These are phyloP conservation scores for Penicillium coprophilum DNA, from an alignment of 495 filamentous ascomycete species.

Conservation along the genomic window DNA sequence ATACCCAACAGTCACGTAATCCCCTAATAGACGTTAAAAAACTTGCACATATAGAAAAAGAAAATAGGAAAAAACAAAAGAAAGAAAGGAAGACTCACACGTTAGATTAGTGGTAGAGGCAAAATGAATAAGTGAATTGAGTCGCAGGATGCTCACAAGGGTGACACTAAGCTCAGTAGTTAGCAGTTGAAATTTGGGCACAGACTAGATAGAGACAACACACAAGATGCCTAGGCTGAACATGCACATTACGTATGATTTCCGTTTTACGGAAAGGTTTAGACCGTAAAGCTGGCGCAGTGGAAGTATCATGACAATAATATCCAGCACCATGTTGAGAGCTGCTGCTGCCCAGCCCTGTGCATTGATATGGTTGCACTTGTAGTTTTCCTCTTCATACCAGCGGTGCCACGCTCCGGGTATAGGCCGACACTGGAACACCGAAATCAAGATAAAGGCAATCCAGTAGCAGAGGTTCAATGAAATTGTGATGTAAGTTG, in stretches of 20 bases:
- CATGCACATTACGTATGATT: conserved; percentile 36
- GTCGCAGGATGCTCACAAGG: conserved; percentile 35
- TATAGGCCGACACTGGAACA: conserved; percentile 46
- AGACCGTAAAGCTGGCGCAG: conserved; percentile 34
- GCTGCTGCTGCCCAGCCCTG: conserved; percentile 41
- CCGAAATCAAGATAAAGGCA: conserved; percentile 39
- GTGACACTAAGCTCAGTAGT: conserved; percentile 26
- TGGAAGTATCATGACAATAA: conserved; percentile 46
- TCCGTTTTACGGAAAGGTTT: conserved; percentile 32
- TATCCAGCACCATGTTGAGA: conserved; percentile 50
- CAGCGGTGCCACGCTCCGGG: conserved; percentile 42
- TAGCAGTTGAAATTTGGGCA: conserved; percentile 4
- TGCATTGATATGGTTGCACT: conserved; percentile 44
- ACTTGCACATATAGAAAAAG: background rate
- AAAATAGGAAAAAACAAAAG: background rate
- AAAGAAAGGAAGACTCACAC: conserved; percentile 22
- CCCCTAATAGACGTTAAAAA: conserved; percentile 27
- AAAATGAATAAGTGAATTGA: conserved; percentile 36
- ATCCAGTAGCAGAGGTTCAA: conserved; percentile 40
- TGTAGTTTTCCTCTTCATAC: conserved; percentile 37
- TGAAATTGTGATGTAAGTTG: conserved; percentile 33
- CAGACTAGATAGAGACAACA: conserved; percentile 6
- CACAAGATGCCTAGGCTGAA: conserved; percentile 41
- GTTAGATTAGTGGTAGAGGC: conserved; percentile 33
- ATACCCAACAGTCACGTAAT: conserved; percentile 35